Evolutionary conservation across 2,329 filamentous ascomycete genomes (phyloP), one percentile per base, ranked within the genome.

Genomic region (Aspergillus bombycis): DNA sequence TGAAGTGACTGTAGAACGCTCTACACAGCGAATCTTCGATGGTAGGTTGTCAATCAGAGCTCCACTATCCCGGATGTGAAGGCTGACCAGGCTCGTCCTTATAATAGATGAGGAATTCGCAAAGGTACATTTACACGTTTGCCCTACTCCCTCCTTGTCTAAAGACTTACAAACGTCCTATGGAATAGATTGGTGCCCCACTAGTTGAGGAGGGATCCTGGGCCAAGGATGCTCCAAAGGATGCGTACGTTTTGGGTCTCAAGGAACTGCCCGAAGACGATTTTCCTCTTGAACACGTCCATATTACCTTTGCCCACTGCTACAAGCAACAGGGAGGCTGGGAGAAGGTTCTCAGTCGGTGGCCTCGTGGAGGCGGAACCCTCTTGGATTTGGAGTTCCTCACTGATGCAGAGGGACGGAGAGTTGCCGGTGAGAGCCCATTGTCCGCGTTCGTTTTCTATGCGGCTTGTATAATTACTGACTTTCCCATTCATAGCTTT

Each of bases 341-440:
- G 92, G 87, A 92, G 62, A 85, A 86, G 48, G 91, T 93, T 7
- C 87, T 97, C n/a, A 84, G 88, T 62, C 86, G 94, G 61, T 97
- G 93, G 78, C 86, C 91, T 32, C 85, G 88, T 28, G 93, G 92
- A 62, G 88, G 88, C 60, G 92, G 92, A 69, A 89, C 87, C 0
- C 86, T 97, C 16, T 87, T 93, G 63, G 94, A 97, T 73, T 85
- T 97, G 43, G 94, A 97, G 76, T 97, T 97, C 77, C 83, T 97
- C 43, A 86, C 87, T 45, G 90, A 96, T 69, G 86, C 89, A 67
- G 84, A 81, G 34, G 91, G 91, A 43, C 84, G 91, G 86, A 74
- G 79, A 65, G 78, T 80, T 62, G 79, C 78, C 67, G 77, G 75
- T 77, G 64, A 66, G 73, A 50, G 14, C 14, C 3, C 4, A 52